Conservation (phyloP, 495 filamentous ascomycete genomes). For the Articulospora tetracladia region DNA sequence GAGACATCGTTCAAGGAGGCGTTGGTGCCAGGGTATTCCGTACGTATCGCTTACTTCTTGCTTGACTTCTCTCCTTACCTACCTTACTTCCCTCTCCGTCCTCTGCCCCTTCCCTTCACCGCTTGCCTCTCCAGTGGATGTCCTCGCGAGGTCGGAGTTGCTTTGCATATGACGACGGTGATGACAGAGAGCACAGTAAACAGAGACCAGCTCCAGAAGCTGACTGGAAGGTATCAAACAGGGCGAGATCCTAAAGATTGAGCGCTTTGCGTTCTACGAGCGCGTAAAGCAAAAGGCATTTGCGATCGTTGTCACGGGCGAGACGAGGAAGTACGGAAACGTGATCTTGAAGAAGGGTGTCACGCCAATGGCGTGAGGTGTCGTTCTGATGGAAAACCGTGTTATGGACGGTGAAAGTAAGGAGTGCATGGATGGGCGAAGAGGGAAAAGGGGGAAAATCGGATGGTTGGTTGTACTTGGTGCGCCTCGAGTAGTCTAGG, state of each 20-base stretch:
- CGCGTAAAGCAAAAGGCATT: background rate
- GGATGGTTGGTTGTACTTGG: background rate
- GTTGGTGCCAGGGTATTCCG: background rate
- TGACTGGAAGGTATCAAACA: background rate
- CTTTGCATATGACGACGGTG: too few species aligned
- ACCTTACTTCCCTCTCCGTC: background rate
- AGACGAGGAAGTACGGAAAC: background rate
- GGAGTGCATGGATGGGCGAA: background rate
- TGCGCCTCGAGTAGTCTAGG: too few species aligned
- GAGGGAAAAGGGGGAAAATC: background rate
- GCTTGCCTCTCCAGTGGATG: too few species aligned
- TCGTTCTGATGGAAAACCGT: background rate
- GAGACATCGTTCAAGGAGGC: background rate
- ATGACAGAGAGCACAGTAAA: background rate
- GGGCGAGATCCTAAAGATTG: background rate
- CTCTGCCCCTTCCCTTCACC: background rate
- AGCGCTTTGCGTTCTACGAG: background rate
- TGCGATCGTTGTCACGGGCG: background rate
- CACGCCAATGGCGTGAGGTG: background rate
- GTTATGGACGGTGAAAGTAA: background rate
- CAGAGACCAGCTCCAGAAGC: background rate
- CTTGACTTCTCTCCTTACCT: background rate
- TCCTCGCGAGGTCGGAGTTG: too few species aligned
- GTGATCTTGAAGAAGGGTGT: background rate
- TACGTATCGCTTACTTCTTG: background rate